These are phyloP conservation scores for Ceratopteris richardii DNA, from an alignment of 75 land plant species.

Conservation along the genomic window DNA sequence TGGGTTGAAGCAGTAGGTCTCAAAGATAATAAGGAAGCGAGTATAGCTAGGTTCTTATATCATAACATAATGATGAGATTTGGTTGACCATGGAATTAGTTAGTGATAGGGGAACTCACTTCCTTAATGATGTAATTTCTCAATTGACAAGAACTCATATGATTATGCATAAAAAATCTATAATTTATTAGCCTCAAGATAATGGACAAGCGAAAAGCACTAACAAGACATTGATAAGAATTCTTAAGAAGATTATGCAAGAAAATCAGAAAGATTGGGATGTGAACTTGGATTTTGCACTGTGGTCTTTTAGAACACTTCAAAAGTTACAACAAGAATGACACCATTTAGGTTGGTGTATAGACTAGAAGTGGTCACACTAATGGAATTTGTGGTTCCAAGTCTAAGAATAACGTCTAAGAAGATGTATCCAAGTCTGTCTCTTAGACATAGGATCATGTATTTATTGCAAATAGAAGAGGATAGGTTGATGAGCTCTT, in stretches of 20 bases:
- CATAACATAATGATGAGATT: slow-evolving; percentile 5
- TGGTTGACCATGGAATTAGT: slow-evolving; percentile 3
- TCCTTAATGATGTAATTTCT: background rate
- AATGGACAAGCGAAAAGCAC: too few relatives aligned
- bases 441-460: too few relatives aligned
- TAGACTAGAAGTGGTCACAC: slow-evolving; percentile 5
- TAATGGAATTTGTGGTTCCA: slow-evolving; percentile 10
- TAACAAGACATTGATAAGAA: too few relatives aligned
- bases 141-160: background rate
- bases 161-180: background rate
- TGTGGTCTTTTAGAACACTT: slow-evolving; percentile 1
- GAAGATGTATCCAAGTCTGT: too few relatives aligned
- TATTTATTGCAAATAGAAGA: too few relatives aligned
- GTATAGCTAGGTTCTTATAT: slow-evolving; percentile 7
- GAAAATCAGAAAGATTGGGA: too few relatives aligned
- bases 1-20: slow-evolving; percentile 14
- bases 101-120: background rate
- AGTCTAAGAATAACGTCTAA: background rate
- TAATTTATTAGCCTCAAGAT: too few relatives aligned
- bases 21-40: background rate
- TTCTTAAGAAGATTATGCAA: too few relatives aligned
- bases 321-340: background rate
- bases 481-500: too few relatives aligned
- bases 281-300: background rate
- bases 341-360: slow-evolving; percentile 10